A percentile compares a stretch with the other conserved stretches of the same genome.
These are phyloP conservation scores for Sporothrix pallida DNA, from an alignment of 2,329 filamentous ascomycete genomes.

Conservation along the genomic window DNA sequence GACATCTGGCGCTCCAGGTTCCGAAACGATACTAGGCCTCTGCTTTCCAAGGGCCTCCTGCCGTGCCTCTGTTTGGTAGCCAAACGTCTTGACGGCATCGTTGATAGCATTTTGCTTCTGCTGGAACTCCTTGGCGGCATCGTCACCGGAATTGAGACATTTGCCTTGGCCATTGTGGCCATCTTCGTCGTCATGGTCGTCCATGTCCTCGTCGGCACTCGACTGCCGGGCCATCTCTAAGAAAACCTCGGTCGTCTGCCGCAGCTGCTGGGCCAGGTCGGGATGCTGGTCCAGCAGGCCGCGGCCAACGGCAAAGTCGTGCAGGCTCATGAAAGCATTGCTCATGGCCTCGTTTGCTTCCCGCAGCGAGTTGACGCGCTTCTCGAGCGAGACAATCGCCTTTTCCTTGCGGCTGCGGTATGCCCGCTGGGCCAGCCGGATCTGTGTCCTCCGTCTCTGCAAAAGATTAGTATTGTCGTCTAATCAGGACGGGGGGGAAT, in stretches of 20 bases:
- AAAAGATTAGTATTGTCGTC: conserved; percentile 43
- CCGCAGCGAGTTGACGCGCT: conserved; percentile 71
- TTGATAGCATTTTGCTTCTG: conserved; percentile 28
- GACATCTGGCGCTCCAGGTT: neutral
- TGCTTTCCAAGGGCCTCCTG: neutral
- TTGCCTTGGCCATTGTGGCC: neutral
- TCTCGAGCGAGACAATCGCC: conserved; percentile 75
- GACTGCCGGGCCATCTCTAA: conserved; percentile 58
- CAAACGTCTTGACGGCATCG: conserved; percentile 30
- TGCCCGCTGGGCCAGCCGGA: conserved; percentile 82
- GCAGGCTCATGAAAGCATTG: conserved; percentile 70
- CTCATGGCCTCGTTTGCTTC: conserved; percentile 75
- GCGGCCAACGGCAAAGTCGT: conserved; percentile 64
- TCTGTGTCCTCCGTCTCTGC: conserved; percentile 80
- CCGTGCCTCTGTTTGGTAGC: conserved; percentile 27
- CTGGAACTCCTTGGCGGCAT: neutral
- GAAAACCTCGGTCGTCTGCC: conserved; percentile 63
- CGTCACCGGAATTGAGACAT: neutral
- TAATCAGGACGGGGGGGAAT: too few species aligned
- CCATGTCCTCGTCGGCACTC: conserved; percentile 48
- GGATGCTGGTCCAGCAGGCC: conserved; percentile 64
- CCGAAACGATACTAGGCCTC: neutral
- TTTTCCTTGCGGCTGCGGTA: conserved; percentile 86
- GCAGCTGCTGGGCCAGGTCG: conserved; percentile 63
- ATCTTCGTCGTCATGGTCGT: conserved; percentile 24